Conservation (phyloP, 352 stramenopile species). For the Globisporangium acanthophoron region DNA sequence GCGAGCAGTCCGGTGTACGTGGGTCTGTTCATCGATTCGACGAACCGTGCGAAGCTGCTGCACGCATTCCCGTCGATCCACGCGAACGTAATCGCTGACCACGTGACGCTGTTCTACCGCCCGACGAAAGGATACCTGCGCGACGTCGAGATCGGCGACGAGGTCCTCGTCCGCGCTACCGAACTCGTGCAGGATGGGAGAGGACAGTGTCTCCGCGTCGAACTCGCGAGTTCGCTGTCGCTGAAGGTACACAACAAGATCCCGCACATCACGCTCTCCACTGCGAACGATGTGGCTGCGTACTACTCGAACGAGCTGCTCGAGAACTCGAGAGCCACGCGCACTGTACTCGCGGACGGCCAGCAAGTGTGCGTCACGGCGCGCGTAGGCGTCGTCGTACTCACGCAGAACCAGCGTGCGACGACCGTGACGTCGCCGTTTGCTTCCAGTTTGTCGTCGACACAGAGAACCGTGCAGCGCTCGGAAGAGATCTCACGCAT, state of each 20-base stretch:
- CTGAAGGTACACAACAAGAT: conserved; percentile 46
- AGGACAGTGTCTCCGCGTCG: conserved; percentile 47
- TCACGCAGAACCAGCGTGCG: conserved; percentile 34
- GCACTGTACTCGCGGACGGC: conserved; percentile 13
- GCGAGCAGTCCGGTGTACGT: conserved; percentile 38
- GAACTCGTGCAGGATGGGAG: conserved; percentile 37
- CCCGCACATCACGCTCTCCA: conserved; percentile 63
- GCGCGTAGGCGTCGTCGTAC: conserved; percentile 26
- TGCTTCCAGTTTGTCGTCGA: conserved; percentile 3
- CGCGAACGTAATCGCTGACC: conserved; percentile 40
- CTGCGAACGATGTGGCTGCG: conserved; percentile 28
- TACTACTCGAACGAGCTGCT: conserved; percentile 71
- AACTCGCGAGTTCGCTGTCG: conserved; percentile 28
- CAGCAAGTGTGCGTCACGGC: conserved; percentile 17
- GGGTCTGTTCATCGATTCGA: conserved; percentile 44
- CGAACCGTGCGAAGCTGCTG: conserved; percentile 29
- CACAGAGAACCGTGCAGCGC: background rate
- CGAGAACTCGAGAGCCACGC: conserved; percentile 12
- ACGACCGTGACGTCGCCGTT: conserved; percentile 30
- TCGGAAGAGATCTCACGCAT: conserved; percentile 9
- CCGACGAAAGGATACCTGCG: conserved; percentile 49
- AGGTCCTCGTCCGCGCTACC: conserved; percentile 24
- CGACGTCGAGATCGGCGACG: conserved; percentile 33
- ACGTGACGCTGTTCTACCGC: conserved; percentile 63
- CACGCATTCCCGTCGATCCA: conserved; percentile 21